A percentile compares a stretch with the other conserved stretches of the same genome.
phyloP scores from a whole-genome alignment of 2,329 filamentous ascomycete species.

The Ophiosphaerella herpotricha region DNA sequence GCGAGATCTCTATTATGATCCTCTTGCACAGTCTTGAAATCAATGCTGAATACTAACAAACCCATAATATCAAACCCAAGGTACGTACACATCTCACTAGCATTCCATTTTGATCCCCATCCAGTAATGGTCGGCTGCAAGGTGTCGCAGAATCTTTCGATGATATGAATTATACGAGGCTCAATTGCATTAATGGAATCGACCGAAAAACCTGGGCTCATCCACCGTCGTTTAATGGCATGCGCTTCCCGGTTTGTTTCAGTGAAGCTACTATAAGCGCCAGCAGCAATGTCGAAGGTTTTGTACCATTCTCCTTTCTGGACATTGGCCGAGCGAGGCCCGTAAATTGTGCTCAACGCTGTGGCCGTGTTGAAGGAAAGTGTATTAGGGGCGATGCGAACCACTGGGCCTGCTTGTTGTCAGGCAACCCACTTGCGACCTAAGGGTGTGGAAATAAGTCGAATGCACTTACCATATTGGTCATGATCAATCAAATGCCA shows the following conservation, averaged over 20 bases:
- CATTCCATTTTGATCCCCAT: slow-evolving; percentile 48
- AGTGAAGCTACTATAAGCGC: slow-evolving; percentile 47
- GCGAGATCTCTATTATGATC: slow-evolving; percentile 34
- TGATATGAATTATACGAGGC: slow-evolving; percentile 41
- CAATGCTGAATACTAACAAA: slow-evolving; percentile 44
- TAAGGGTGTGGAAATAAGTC: background rate
- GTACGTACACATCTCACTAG: slow-evolving; percentile 45
- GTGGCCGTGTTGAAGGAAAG: slow-evolving; percentile 34
- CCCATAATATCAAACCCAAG: slow-evolving; percentile 56
- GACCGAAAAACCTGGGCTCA: slow-evolving; percentile 49
- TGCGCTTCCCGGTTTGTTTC: slow-evolving; percentile 48
- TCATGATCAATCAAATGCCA: slow-evolving; percentile 32
- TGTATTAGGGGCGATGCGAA: slow-evolving; percentile 32
- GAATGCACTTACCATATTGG: slow-evolving; percentile 24
- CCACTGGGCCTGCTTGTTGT: slow-evolving; percentile 21
- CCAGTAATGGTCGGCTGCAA: slow-evolving; percentile 17
- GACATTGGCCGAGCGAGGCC: slow-evolving; percentile 47
- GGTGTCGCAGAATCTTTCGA: slow-evolving; percentile 42
- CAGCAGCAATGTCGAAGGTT: slow-evolving; percentile 47
- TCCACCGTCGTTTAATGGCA: slow-evolving; percentile 48
- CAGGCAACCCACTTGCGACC: background rate
- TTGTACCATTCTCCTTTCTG: slow-evolving; percentile 53
- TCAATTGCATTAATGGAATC: slow-evolving; percentile 48
- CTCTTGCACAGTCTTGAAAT: slow-evolving; percentile 42
- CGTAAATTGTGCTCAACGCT: slow-evolving; percentile 31